Evolutionary conservation across 2,329 filamentous ascomycete genomes (phyloP), one percentile per base, ranked within the genome.

Genomic region (Drechslerella dactyloides): DNA sequence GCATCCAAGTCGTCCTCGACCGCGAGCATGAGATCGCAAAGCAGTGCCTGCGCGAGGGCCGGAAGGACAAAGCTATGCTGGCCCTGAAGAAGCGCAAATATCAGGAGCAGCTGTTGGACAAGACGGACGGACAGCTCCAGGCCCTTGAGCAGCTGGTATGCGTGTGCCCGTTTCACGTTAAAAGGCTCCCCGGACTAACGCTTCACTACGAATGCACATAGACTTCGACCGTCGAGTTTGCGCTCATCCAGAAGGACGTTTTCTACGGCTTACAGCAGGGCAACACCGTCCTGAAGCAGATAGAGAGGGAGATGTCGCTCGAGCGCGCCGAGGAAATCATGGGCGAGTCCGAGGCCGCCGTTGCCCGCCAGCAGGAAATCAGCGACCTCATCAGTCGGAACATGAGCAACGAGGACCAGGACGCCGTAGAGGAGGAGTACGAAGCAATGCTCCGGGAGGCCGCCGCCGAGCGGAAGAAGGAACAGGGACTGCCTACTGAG

Each of bases 401-500:
- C 76, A 93, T 99, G 82, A 91, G 92, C 13, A 94, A 92, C 78
- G 90, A 96, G 77, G 94, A 99, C 80, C 94, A 99, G 80, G 93
- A 97, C 78, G 94, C 97, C 78, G 94, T 99, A 35, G 94, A 99
- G 79, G 93, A 97, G 78, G 94, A 99, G 81, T 83, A 99, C 58
- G 91, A 90, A 62, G 89, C 88, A 0, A 83, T 99, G 74, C 90
- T 93, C 79, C 83, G 83, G 44, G 87, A 93, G 77, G 79, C 87
- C 59, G 79, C 79, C 44, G 80, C 80, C 35, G 54, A 66, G 48
- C n/a, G 57, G 40, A 44, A 44, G 35, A 44, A 37, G 13, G 50
- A 63, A 23, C 53, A 63, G 21, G 65, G 59, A 13, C 33, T 70
- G 13, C 56, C 60, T 6, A 35, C 48, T 17, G 58, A 64, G 11